These are phyloP conservation scores for Magnusiomyces tetraspermus DNA, from an alignment of 1,139 yeast genomes.

Conservation along the genomic window DNA sequence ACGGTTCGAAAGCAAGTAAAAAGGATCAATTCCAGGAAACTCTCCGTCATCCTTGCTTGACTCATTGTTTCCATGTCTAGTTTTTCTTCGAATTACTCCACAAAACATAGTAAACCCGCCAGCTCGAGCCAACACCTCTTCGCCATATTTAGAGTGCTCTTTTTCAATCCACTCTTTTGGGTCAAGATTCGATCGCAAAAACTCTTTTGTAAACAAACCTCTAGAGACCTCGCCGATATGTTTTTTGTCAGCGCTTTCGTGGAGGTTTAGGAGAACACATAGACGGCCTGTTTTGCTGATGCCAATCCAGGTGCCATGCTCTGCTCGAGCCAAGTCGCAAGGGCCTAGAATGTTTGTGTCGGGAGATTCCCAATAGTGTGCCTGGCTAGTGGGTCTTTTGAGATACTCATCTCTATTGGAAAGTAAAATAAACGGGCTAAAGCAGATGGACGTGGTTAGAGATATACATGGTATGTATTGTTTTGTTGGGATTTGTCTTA, in stretches of 20 bases:
- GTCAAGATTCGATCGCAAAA: slow-evolving; percentile 36
- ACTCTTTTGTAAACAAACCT: slow-evolving; percentile 59
- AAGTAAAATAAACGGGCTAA: slow-evolving; percentile 27
- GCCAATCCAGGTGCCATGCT: slow-evolving; percentile 92
- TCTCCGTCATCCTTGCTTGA: slow-evolving; percentile 20
- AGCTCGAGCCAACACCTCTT: slow-evolving; percentile 37
- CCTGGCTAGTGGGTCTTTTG: slow-evolving; percentile 59
- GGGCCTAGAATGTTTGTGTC: slow-evolving; percentile 50
- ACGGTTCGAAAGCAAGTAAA: slow-evolving; percentile 31
- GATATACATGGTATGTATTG: no score
- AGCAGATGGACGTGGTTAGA: no score
- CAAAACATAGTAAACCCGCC: slow-evolving; percentile 82
- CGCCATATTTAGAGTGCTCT: slow-evolving; percentile 17
- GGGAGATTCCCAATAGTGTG: slow-evolving; percentile 43
- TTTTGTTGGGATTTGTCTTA: no score
- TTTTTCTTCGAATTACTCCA: slow-evolving; percentile 45
- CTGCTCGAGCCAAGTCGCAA: slow-evolving; percentile 59
- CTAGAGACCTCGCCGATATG: slow-evolving; percentile 44
- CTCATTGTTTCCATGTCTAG: neutral
- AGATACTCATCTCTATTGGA: slow-evolving; percentile 85
- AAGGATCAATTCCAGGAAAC: slow-evolving; percentile 31
- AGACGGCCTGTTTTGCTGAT: slow-evolving; percentile 51
- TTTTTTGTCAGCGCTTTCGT: slow-evolving; percentile 28
- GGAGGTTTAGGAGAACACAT: slow-evolving; percentile 67
- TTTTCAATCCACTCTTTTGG: slow-evolving; percentile 40